Conservation (phyloP, 1,284 basidiomycete species). For the Ustilago crameri region DNA sequence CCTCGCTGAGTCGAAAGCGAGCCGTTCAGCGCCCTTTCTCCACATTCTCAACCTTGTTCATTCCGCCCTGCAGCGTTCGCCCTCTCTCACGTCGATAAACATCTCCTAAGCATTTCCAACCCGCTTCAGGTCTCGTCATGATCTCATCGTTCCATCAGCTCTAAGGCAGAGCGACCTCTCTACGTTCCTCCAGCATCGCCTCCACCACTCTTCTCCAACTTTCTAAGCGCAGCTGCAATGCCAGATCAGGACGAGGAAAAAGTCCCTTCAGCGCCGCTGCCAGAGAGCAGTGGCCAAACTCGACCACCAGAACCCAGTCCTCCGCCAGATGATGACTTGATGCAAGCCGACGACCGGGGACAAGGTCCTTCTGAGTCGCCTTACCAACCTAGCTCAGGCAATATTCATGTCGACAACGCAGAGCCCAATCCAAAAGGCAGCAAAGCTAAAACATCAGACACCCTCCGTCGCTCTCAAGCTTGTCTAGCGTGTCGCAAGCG, state of each 20-base stretch:
- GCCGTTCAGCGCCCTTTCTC: too few relatives aligned
- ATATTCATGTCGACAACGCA: conserved; percentile 9
- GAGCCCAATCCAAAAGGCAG: not conserved
- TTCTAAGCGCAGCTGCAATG: conserved; percentile 1
- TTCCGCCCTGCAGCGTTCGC: too few relatives aligned
- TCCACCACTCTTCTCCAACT: not conserved
- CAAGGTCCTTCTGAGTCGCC: not conserved
- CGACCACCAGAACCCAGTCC: not conserved
- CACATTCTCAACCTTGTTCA: too few relatives aligned
- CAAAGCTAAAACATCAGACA: conserved; percentile 18
- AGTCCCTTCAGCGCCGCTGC: not conserved
- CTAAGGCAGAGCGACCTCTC: not conserved
- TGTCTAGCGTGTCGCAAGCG: conserved; percentile 40
- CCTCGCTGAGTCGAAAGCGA: too few relatives aligned
- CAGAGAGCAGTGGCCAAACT: conserved; percentile 4
- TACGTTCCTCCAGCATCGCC: not conserved
- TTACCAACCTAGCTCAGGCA: not conserved
- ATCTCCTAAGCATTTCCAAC: too few relatives aligned
- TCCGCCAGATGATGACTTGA: not conserved
- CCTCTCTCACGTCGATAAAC: too few relatives aligned
- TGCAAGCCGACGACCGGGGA: not conserved
- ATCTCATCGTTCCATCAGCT: not conserved
- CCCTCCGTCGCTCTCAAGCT: conserved; percentile 35
- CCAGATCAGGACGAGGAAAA: conserved; percentile 6
- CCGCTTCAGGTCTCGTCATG: too few relatives aligned